These are phyloP conservation scores for Globisporangium mamillatum DNA, from an alignment of 352 stramenopile species.

Conservation along the genomic window DNA sequence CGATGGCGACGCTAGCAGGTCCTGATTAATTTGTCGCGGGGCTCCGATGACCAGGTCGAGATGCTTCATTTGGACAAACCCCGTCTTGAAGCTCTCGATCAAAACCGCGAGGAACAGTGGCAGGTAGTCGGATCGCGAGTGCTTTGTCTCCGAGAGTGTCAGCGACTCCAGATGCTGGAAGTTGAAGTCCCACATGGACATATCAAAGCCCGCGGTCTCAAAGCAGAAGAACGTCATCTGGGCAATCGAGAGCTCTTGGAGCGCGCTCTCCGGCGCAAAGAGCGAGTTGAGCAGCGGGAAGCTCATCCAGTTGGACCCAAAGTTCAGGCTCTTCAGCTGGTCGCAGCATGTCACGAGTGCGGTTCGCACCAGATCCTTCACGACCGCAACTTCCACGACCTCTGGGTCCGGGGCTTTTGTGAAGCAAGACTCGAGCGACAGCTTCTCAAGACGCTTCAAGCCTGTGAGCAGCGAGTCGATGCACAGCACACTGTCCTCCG, in stretches of 20 bases:
- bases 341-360: conserved; percentile 34
- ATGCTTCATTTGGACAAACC: conserved; percentile 47
- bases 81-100: conserved; percentile 42
- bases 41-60: conserved; percentile 33
- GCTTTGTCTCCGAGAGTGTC: conserved; percentile 31
- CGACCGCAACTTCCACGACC: conserved; percentile 35
- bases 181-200: conserved; percentile 45
- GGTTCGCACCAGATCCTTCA: conserved; percentile 36
- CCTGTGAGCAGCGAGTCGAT: conserved; percentile 41
- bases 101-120: conserved; percentile 40
- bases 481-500: conserved; percentile 29
- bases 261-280: conserved; percentile 45
- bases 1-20: neutral
- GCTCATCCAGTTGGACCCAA: conserved; percentile 54
- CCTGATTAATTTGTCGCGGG: neutral
- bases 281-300: conserved; percentile 54
- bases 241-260: conserved; percentile 36
- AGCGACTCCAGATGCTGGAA: conserved; percentile 39
- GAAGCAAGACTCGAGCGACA: conserved; percentile 65
- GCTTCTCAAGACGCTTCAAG: conserved; percentile 31
- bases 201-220: conserved; percentile 14
- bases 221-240: conserved; percentile 33
- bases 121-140: conserved; percentile 34
- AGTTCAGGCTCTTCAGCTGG: conserved; percentile 45
- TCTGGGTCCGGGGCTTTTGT: conserved; percentile 35